Conservation (phyloP, 208 protist species). For the Trypanosomatidae sp. region DNA sequence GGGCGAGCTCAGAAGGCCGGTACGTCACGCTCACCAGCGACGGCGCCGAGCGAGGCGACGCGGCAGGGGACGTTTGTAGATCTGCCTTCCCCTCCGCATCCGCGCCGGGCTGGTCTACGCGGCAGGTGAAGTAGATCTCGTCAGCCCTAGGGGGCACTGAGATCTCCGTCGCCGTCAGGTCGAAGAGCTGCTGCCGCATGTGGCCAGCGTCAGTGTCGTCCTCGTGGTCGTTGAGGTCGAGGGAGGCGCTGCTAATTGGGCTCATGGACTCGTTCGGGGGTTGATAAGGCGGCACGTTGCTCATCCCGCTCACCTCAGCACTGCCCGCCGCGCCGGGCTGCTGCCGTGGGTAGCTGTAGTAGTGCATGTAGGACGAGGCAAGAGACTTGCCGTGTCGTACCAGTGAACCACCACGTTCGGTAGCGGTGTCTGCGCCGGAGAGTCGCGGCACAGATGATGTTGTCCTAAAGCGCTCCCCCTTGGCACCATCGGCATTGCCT, state of each 20-base stretch:
- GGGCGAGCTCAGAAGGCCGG: conserved; percentile 28
- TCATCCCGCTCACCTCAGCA: conserved; percentile 33
- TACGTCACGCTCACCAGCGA: conserved; percentile 49
- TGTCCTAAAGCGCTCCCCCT: background rate
- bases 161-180: conserved; percentile 12
- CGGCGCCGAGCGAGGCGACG: conserved; percentile 23
- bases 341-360: background rate
- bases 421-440: background rate
- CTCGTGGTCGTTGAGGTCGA: conserved; percentile 28
- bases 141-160: background rate
- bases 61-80: background rate
- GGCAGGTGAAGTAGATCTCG: background rate
- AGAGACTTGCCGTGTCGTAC: background rate
- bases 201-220: conserved; percentile 21
- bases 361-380: background rate
- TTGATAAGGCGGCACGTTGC: conserved; percentile 26
- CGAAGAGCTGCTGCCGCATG: conserved; percentile 27
- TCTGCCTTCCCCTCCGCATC: too few species aligned
- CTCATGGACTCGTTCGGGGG: conserved; percentile 36
- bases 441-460: background rate
- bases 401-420: background rate
- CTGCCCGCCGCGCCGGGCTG: conserved; percentile 19
- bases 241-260: conserved; percentile 44
- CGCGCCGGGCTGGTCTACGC: background rate
- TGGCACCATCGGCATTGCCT: background rate